phyloP scores from a whole-genome alignment of 371 early-diverging fungal genomes.

The Apophysomyces ossiformis region DNA sequence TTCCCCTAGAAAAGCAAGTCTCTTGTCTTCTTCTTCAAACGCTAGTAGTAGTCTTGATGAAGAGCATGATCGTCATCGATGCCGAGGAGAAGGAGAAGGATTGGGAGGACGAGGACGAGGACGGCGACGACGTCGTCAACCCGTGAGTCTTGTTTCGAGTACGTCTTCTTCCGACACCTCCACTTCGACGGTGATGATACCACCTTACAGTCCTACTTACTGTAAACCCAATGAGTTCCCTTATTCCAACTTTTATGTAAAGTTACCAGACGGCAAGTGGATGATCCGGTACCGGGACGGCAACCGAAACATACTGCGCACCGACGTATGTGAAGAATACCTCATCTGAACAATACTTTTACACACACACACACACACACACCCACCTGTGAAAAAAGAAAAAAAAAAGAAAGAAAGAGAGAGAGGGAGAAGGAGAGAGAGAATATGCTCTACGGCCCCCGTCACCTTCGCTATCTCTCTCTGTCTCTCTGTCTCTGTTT shows the following conservation, averaged over 20 bases:
- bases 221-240: slow-evolving; percentile 48
- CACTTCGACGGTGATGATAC: slow-evolving; percentile 25
- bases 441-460: too few species aligned
- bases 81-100: not conserved
- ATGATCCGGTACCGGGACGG: slow-evolving; percentile 54
- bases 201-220: slow-evolving; percentile 55
- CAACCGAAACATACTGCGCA: slow-evolving; percentile 48
- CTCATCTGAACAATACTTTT: not conserved
- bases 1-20: not conserved
- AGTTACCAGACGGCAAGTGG: slow-evolving; percentile 50
- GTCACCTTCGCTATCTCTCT: too few species aligned
- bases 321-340: slow-evolving; percentile 44
- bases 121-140: not conserved
- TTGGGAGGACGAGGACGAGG: not conserved
- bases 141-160: not conserved
- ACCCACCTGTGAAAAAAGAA: too few species aligned
- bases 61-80: too few species aligned
- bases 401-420: too few species aligned
- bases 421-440: too few species aligned
- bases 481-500: too few species aligned
- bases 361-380: too few species aligned
- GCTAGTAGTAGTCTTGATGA: too few species aligned
- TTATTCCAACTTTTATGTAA: slow-evolving; percentile 54
- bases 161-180: not conserved
- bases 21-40: not conserved